Evolutionary conservation across 352 stramenopile genomes (phyloP).

Genomic region (Phytophthora rubi): DNA sequence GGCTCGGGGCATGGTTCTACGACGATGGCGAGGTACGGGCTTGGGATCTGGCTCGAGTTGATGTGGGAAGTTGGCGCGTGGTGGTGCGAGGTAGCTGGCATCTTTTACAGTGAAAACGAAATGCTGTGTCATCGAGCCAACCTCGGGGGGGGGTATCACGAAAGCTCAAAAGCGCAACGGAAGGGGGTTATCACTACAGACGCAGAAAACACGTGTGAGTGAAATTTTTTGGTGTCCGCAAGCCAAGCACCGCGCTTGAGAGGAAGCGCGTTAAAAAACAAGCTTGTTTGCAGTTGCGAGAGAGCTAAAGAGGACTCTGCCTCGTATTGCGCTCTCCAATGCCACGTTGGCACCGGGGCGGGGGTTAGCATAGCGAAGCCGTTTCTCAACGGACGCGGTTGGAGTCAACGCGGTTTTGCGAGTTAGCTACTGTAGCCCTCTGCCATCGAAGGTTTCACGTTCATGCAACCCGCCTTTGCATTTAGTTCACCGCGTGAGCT

Average conservation of each 20-base stretch:
- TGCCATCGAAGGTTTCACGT: constrained; percentile 12
- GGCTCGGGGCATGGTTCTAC: constrained; percentile 27
- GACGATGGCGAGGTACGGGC: constrained; percentile 24
- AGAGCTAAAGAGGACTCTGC: constrained; percentile 16
- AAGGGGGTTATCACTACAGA: constrained; percentile 8
- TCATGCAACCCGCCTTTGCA: background rate
- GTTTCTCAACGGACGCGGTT: constrained; percentile 20
- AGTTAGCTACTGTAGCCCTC: background rate
- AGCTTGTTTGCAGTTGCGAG: background rate
- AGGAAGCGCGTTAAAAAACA: constrained; percentile 1
- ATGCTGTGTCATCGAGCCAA: background rate
- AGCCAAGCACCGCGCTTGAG: background rate
- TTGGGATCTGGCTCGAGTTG: constrained; percentile 9
- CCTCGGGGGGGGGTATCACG: background rate
- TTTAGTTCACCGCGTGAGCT: background rate
- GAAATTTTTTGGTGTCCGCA: constrained; percentile 3
- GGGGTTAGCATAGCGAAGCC: background rate
- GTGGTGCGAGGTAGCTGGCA: constrained; percentile 5
- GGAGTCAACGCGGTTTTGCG: background rate
- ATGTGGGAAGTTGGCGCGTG: constrained; percentile 13
- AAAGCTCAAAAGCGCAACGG: constrained; percentile 9
- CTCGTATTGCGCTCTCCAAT: background rate
- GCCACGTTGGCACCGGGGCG: background rate
- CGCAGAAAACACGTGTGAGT: constrained; percentile 17
- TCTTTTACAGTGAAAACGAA: constrained; percentile 23